Evolutionary conservation across 148 eudicot genomes (phyloP), one percentile per base, ranked within the genome.

Genomic region (Arctostaphylos glauca): DNA sequence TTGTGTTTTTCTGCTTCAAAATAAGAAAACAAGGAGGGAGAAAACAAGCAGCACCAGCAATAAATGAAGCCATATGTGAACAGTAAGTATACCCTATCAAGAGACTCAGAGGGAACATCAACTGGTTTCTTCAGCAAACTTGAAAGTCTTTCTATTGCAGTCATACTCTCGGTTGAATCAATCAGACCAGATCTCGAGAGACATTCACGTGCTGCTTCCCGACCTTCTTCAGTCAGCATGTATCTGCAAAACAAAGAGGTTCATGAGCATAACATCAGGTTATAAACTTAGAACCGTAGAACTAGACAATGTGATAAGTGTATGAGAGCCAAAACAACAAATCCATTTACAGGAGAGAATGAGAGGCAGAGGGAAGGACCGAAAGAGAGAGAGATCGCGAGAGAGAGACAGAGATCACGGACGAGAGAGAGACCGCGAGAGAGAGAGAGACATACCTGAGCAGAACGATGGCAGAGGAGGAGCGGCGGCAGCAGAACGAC

Each of bases 211-310:
- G 98, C 97, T 80, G 89, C 88, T 86, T 88, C 87, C 73, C 91
- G 88, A 56, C 99, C 99, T 85, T 87, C 89, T 76, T 88, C 90
- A 4, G 98, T 92, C 78, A 96, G 86, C 95, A 89, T 94, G 85
- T 94, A 96, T 85, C 99, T 96, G 91, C 77, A 88, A 52, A 82
- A 78, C 72, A 56, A 9, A 44, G 43, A 80, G 25, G 66, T 77
- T 76, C 48, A 70, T 9, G 64, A 52, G 19, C 77, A 18, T 16
- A 80, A 53, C 6, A 64, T 9, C 8, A 31, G 9, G 58, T 43
- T 38, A n/a, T 19, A 70, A 64, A 31, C 44, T 13, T 53, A 19
- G 41, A 81, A 52, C 66, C 52, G 66, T 43, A 53, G 31, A 81
- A 67, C 41, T 18, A 50, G n/a, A 50, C 50, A 67, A 38, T 46